These are phyloP conservation scores for Ustanciosporium gigantosporum DNA, from an alignment of 1,284 basidiomycete species.

Conservation along the genomic window DNA sequence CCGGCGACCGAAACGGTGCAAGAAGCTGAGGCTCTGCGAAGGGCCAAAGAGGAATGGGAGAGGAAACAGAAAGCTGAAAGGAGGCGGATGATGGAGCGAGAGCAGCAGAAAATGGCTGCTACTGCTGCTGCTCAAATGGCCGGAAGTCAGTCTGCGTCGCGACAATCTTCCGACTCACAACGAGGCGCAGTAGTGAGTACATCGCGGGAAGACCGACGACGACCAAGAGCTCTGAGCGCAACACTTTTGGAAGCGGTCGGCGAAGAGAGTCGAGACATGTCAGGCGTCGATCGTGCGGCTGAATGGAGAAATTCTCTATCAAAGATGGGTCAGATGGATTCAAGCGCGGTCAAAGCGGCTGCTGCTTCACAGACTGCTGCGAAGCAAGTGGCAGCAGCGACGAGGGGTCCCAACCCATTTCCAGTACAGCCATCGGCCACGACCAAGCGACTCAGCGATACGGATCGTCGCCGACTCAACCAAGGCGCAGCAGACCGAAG, in stretches of 20 bases:
- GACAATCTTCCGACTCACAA: conserved; percentile 7
- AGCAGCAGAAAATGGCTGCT: conserved; percentile 21
- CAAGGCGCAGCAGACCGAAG: conserved; percentile 33
- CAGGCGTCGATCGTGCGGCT: conserved; percentile 10
- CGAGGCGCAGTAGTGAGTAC: background rate
- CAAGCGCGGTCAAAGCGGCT: background rate
- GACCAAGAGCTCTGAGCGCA: conserved; percentile 26
- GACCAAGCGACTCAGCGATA: conserved; percentile 25
- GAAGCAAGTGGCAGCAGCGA: too few species aligned
- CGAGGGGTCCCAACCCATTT: conserved; percentile 10
- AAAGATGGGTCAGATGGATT: conserved; percentile 19
- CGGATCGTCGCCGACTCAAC: conserved; percentile 32
- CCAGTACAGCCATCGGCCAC: conserved; percentile 6
- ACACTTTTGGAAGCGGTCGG: conserved; percentile 30
- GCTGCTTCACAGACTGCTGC: conserved; percentile 6
- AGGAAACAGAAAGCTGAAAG: conserved; percentile 24
- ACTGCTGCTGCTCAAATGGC: conserved; percentile 7
- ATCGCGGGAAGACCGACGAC: conserved; percentile 22
- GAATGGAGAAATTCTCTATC: conserved; percentile 37
- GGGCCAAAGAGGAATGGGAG: conserved; percentile 42
- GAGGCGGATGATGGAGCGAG: conserved; percentile 29
- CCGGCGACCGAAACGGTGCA: conserved; percentile 33
- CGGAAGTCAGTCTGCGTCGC: background rate
- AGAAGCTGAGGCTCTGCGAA: conserved; percentile 29
- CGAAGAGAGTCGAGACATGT: conserved; percentile 9